A percentile compares a stretch with the other conserved stretches of the same genome.
phyloP scores from a whole-genome alignment of 2,329 filamentous ascomycete species.

The Cercospora sesami region DNA sequence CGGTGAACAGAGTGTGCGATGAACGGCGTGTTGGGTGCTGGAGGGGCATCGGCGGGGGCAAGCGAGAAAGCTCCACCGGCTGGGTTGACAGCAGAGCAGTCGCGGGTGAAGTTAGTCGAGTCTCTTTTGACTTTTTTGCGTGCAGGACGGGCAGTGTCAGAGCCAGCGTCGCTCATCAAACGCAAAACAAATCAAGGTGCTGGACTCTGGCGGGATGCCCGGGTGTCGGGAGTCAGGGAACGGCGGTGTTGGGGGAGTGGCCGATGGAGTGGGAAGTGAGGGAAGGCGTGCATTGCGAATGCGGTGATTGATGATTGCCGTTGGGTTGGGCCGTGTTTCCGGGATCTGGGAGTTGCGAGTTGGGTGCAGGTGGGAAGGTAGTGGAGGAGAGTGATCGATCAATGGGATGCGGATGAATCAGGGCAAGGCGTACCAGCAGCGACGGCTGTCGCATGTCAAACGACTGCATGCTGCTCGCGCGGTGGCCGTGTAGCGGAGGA shows the following conservation, averaged over 20 bases:
- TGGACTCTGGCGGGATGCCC: slow-evolving; percentile 6
- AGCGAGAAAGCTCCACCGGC: slow-evolving; percentile 16
- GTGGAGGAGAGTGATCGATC: neutral
- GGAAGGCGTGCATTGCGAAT: neutral
- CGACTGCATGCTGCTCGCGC: slow-evolving; percentile 23
- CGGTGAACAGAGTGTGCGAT: slow-evolving; percentile 13
- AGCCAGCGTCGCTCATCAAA: slow-evolving; percentile 24
- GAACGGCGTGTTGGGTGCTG: slow-evolving; percentile 9
- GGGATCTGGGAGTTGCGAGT: neutral
- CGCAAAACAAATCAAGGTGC: slow-evolving; percentile 21
- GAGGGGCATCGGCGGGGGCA: slow-evolving; percentile 17
- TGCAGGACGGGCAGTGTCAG: slow-evolving; percentile 25
- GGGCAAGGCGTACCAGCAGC: slow-evolving; percentile 15
- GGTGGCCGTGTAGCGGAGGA: slow-evolving; percentile 13
- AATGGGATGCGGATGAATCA: neutral
- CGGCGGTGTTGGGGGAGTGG: neutral
- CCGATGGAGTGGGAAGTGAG: neutral
- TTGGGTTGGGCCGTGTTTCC: neutral
- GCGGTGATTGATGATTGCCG: neutral
- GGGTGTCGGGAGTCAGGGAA: slow-evolving; percentile 16
- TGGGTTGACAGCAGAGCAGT: slow-evolving; percentile 10
- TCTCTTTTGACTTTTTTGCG: slow-evolving; percentile 25
- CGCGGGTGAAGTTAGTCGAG: neutral
- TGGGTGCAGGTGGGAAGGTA: neutral
- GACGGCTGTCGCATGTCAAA: slow-evolving; percentile 21